Base-by-base conservation (phyloP, 163 green algal genomes). In the Scenedesmus sp. region DNA sequence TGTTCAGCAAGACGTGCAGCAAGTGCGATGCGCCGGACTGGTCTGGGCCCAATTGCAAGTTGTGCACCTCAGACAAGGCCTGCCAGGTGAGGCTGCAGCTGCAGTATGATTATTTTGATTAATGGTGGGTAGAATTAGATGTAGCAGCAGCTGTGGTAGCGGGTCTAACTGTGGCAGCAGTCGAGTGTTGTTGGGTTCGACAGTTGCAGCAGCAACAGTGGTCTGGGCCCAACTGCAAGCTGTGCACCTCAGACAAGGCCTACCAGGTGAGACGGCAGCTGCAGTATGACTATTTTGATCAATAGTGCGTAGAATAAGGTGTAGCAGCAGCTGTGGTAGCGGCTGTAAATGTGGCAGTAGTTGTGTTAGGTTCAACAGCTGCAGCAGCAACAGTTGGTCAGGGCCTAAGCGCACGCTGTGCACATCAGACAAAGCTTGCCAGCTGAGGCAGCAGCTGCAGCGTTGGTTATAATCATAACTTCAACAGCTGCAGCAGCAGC, bases 21-120 rank as follows among this genome's bases (percentile, higher is more conserved):
- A 83, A 74, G 46, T 93, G 90, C 34, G 52, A 52, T 15, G 18
- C 74, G 2, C 62, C 7, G n/a, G 85, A 57, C 64, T 92, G 56
- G 57, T 34, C 18, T 15, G 90, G 90, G 8, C 59, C 90, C n/a
- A 67, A 66, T 73, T 93, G 90, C 90, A 88, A 87, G 16, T 52
- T 76, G 59, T 93, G 90, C 70, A 62, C 73, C 1, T 79, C 84
- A 26, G 84, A 93, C 76, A 62, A 73, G 16, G 90, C 90, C 2
- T 93, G 90, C 90, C 55, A 26, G 76, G 84, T 90, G 70, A 66
- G 82, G n/a, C 2, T 34, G 46, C 18, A 20, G 4, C 3, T n/a
- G 57, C 59, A 76, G 84, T 2, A 8, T 57, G 59, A 79, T 59
- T 4, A 26, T 10, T 15, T 10, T 64, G 59, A 26, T 34, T 3